Base-by-base conservation (phyloP, 768 basidiomycete species). In the Amanita polypyramis region DNA sequence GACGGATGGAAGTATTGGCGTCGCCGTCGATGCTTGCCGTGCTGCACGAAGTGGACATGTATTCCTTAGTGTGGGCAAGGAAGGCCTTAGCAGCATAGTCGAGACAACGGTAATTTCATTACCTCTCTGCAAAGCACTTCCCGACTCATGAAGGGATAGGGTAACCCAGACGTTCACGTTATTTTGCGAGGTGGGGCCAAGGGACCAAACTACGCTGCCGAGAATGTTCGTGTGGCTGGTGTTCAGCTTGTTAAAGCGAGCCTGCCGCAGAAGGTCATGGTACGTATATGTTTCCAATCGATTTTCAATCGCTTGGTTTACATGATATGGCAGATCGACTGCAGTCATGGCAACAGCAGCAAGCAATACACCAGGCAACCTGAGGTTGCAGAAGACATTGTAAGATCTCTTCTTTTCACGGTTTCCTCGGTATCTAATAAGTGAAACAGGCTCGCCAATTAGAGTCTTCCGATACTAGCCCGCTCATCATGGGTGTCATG, bases 21-120 rank as follows among this genome's bases (percentile, higher is more conserved):
- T 97, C 54, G 94, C 96, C 0, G 76, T 98, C 38, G 94, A 99
- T 64, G 95, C 95, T 2, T 97, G 94, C 66, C 79, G 93, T 30
- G 89, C 95, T 12, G 94, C 96, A 14, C 77, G 81, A 51, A 76
- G 77, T 48, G 88, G 89, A 1, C 95, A 99, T 64, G 90, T 93
- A 50, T 99, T 99, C 79, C 74, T 99, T 14, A 87, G 84, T 55
- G 96, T 99, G 27, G 96, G 94, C 25, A 97, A 98, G 68, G 93
- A 96, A 65, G 95, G 95, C 10, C 64, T 94, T 56, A 89, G 86
- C 56, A 87, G 88, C 60, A 93, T 98, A 55, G 83, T 98, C 49
- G 95, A 98, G 71, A 98, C 96, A 1, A 80, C 84, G 65, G 92
- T 82, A 36, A 45, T 19, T 45, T 25, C 23, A 25, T 11, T 19